Evolutionary conservation across 2,329 filamentous ascomycete genomes (phyloP).

Genomic region (Sphaerostilbella broomeana): DNA sequence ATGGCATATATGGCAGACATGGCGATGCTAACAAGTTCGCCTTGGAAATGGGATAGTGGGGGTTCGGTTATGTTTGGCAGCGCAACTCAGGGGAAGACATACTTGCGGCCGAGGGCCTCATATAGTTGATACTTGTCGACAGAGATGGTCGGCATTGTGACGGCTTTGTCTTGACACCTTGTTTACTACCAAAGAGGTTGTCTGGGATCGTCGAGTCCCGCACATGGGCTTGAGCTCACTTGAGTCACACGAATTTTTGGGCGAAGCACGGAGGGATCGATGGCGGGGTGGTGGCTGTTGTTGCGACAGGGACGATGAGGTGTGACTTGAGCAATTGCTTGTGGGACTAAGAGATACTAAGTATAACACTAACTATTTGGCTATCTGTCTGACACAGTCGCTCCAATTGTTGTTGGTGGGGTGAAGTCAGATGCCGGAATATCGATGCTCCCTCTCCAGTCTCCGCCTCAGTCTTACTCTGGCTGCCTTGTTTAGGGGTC

Average conservation of each 20-base stretch:
- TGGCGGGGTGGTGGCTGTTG: slow-evolving; percentile 20
- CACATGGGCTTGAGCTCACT: slow-evolving; percentile 10
- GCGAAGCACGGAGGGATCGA: slow-evolving; percentile 3
- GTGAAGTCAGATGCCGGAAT: slow-evolving; percentile 19
- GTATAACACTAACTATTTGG: slow-evolving; percentile 15
- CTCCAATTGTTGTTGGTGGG: slow-evolving; percentile 9
- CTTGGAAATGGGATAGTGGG: no score
- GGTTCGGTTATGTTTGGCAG: no score
- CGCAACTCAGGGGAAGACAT: slow-evolving; percentile 28
- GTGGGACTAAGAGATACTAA: background rate
- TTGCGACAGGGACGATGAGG: slow-evolving; percentile 5
- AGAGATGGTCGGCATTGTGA: slow-evolving; percentile 84
- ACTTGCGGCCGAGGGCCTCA: slow-evolving; percentile 86
- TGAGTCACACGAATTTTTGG: slow-evolving; percentile 38
- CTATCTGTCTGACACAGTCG: background rate
- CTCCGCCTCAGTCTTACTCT: no score
- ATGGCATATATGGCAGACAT: slow-evolving; percentile 2
- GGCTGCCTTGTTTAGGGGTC: background rate
- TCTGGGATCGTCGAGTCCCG: slow-evolving; percentile 4
- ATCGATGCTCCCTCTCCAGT: slow-evolving; percentile 26
- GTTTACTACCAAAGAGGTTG: background rate
- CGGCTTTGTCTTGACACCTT: slow-evolving; percentile 21
- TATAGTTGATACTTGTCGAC: slow-evolving; percentile 96
- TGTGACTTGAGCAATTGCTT: background rate
- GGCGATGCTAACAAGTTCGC: no score